Evolutionary conservation across 345 rosid genomes (phyloP).

Genomic region (Acer negundo): DNA sequence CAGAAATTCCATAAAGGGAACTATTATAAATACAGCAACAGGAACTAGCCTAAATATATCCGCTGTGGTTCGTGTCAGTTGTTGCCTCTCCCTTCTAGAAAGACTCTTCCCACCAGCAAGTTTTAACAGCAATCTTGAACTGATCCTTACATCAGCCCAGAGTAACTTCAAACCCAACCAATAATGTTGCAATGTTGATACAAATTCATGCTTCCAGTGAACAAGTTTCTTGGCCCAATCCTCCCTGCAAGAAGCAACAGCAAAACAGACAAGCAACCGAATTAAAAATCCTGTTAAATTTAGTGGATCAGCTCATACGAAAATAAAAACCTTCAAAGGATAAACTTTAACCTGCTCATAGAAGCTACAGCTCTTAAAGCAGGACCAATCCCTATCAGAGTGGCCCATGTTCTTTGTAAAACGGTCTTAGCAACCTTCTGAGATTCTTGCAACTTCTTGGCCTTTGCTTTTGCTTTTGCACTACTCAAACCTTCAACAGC

Average conservation of each 20-base stretch:
- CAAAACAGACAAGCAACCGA: constrained; percentile 14
- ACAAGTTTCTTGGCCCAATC: constrained; percentile 67
- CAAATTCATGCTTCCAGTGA: constrained; percentile 66
- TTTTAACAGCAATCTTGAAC: constrained; percentile 65
- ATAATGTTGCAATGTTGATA: constrained; percentile 66
- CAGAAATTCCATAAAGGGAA: constrained; percentile 79
- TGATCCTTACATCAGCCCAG: constrained; percentile 70
- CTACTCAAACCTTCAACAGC: constrained; percentile 72
- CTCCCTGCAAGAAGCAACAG: constrained; percentile 45
- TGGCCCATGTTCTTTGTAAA: constrained; percentile 45
- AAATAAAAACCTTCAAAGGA: constrained; percentile 9
- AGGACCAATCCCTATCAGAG: constrained; percentile 59
- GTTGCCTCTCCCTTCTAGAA: constrained; percentile 88
- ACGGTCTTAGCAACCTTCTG: constrained; percentile 45
- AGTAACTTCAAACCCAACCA: constrained; percentile 71
- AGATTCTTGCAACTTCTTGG: constrained; percentile 57
- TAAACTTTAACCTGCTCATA: constrained; percentile 69
- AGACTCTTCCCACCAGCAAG: constrained; percentile 73
- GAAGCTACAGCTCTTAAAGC: constrained; percentile 72
- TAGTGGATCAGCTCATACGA: neutral
- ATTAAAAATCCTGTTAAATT: neutral
- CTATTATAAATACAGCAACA: constrained; percentile 71
- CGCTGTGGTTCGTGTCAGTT: constrained; percentile 89
- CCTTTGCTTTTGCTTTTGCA: constrained; percentile 66
- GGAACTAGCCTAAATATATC: constrained; percentile 90